These are phyloP conservation scores for Cairneyella variabilis DNA, from an alignment of 495 filamentous ascomycete genomes.

Conservation along the genomic window DNA sequence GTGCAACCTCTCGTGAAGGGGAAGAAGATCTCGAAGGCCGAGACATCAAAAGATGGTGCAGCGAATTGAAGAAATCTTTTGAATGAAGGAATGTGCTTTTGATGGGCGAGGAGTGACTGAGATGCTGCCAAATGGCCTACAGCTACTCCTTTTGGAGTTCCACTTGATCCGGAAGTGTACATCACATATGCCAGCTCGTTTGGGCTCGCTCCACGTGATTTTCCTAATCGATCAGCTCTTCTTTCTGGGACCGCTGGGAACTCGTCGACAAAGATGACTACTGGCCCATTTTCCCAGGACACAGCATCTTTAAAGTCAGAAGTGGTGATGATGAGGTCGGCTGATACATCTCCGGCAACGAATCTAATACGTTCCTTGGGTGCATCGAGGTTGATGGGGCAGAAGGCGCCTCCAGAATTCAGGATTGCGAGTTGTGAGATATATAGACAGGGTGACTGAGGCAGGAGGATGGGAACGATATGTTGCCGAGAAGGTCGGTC, in stretches of 20 bases:
- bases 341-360: constrained; percentile 63
- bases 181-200: constrained; percentile 75
- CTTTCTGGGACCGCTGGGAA: constrained; percentile 13
- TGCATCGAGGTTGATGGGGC: constrained; percentile 68
- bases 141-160: constrained; percentile 80
- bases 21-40: constrained; percentile 87
- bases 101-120: constrained; percentile 73
- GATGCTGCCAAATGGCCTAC: constrained; percentile 73
- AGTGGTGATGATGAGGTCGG: constrained; percentile 51
- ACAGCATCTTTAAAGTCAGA: constrained; percentile 29
- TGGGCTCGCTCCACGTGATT: background rate
- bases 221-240: background rate
- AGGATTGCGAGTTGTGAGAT: constrained; percentile 67
- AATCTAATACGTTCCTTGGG: constrained; percentile 70
- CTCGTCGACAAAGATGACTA: constrained; percentile 25
- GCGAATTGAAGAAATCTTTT: constrained; percentile 82
- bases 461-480: constrained; percentile 69
- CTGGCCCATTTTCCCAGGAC: constrained; percentile 31
- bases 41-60: constrained; percentile 83
- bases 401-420: constrained; percentile 76
- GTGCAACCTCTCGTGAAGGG: constrained; percentile 66
- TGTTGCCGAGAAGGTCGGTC: constrained; percentile 21
- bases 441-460: constrained; percentile 69
- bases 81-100: constrained; percentile 67
- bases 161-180: constrained; percentile 88